phyloP scores from a whole-genome alignment of 2,329 filamentous ascomycete genomes.

The Hypoxylon sp. region DNA sequence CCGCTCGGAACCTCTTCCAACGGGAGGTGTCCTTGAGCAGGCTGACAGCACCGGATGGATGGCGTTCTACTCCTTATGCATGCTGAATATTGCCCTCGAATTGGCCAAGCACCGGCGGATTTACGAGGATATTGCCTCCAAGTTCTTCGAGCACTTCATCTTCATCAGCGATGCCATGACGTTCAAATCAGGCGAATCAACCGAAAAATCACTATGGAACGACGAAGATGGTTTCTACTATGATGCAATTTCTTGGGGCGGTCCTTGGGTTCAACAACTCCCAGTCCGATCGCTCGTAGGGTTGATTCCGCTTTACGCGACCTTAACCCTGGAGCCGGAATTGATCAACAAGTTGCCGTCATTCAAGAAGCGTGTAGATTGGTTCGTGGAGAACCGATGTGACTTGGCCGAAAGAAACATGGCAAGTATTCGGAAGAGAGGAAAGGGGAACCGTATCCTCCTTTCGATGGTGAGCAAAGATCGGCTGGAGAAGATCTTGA shows the following conservation, averaged over 20 bases:
- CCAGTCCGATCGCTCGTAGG: conserved; percentile 93
- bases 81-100: conserved; percentile 97
- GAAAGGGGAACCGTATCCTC: conserved; percentile 88
- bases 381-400: conserved; percentile 90
- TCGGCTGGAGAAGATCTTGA: conserved; percentile 87
- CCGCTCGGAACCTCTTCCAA: conserved; percentile 92
- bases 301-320: conserved; percentile 92
- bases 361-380: conserved; percentile 93
- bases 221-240: conserved; percentile 98
- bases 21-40: conserved; percentile 92
- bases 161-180: conserved; percentile 98
- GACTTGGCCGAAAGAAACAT: conserved; percentile 94
- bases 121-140: conserved; percentile 96
- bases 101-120: conserved; percentile 93
- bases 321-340: conserved; percentile 91
- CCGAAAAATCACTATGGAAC: conserved; percentile 91
- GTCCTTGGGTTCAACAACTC: conserved; percentile 91
- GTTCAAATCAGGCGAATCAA: conserved; percentile 74
- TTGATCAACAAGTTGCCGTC: conserved; percentile 90
- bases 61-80: conserved; percentile 96
- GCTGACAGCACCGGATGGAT: conserved; percentile 99
- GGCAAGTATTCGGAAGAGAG: conserved; percentile 89
- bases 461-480: conserved; percentile 93
- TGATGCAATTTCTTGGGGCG: conserved; percentile 96
- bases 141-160: conserved; percentile 99